Percentiles rank a stretch among this genome's conserved stretches.
phyloP scores from a whole-genome alignment of 257 asterid species.

The Ballota nigra region DNA sequence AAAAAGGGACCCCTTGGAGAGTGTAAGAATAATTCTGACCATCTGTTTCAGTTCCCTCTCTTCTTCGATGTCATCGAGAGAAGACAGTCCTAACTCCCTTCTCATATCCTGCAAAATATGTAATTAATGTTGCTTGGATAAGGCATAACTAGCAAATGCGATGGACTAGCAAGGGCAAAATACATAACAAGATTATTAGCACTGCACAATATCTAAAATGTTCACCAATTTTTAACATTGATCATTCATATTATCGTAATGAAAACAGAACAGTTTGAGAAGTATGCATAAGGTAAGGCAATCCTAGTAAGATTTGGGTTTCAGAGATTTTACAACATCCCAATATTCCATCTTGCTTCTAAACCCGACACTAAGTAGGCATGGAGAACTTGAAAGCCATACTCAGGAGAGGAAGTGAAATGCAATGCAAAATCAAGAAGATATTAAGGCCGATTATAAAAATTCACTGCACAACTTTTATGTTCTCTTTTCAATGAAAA shows the following conservation, averaged over 20 bases:
- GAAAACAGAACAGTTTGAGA: neutral
- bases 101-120: conserved; percentile 57
- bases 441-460: neutral
- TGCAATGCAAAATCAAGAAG: neutral
- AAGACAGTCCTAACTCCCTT: conserved; percentile 76
- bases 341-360: neutral
- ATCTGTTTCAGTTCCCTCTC: conserved; percentile 86
- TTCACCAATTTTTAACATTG: neutral
- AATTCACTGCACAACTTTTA: neutral
- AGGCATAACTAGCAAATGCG: neutral
- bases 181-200: neutral
- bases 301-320: neutral
- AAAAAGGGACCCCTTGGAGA: neutral
- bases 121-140: neutral
- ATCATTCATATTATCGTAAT: neutral
- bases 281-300: neutral
- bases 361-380: neutral
- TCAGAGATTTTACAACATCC: neutral
- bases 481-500: neutral
- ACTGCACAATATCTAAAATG: neutral
- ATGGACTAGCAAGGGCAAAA: neutral
- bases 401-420: neutral
- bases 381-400: neutral
- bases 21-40: conserved; percentile 44
- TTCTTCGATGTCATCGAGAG: conserved; percentile 77